Evolutionary conservation across 768 basidiomycete species (phyloP), one percentile per base, ranked within the genome.

Genomic region (Mycena vitilis): DNA sequence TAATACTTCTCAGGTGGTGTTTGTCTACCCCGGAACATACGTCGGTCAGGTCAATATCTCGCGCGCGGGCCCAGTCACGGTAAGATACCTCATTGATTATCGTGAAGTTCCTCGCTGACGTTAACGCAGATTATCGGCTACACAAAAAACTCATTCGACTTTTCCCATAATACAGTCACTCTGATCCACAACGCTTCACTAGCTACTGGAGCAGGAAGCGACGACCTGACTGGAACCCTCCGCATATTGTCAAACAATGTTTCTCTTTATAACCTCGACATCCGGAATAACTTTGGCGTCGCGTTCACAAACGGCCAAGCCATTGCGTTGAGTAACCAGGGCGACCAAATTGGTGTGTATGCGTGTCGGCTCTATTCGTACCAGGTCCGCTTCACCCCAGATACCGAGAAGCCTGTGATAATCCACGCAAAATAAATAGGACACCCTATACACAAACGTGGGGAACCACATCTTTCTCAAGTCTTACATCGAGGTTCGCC

Each of bases 11-110:
- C 71, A 71, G 52, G 65, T 71, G 7, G 74, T 78, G 20, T 78
- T 78, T 60, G 72, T 78, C 22, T 78, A 72, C 61, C 74, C 77
- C 12, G 77, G 77, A 4, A 71, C 72, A 6, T 78, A 78, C 54
- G 44, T 47, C 13, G 75, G 74, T 5, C 75, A 76, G 49, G 76
- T 78, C 8, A 72, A 72, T 54, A 69, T 78, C 12, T 70, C 75
- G 25, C 72, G 77, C 23, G 25, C 72, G 5, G 77, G 77, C 7
- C 77, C 77, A 20, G 70, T 74, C 22, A 76, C 68, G 37, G 75
- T 75, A 44, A 16, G 47, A 15, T 3, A 30, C 10, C n/a, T n/a
- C 44, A 9, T 34, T 4, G 1, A 34, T 44, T 7, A 23, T 2
- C 23, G 13, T 23, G 16, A 10, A 16, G 15, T 23, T 22, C 30